Evolutionary conservation across 192 early-diverging fungal species (phyloP).

Genomic region (Coemansia biformis): DNA sequence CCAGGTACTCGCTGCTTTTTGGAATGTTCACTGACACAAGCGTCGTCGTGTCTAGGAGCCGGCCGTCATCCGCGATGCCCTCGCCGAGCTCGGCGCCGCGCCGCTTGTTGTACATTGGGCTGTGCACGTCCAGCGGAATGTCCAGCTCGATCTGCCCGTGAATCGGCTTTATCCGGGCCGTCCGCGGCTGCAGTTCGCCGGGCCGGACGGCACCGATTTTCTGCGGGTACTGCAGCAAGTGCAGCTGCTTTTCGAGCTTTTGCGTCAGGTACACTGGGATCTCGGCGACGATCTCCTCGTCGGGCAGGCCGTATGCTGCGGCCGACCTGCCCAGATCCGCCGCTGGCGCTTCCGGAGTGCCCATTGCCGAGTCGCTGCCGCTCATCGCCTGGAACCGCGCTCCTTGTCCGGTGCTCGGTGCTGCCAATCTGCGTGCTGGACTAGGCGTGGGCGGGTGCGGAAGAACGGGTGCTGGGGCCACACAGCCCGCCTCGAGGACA

Average conservation of each 20-base stretch:
- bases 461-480: too few relatives aligned
- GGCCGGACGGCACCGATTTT: slow-evolving; percentile 33
- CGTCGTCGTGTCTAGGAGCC: slow-evolving; percentile 76
- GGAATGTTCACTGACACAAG: slow-evolving; percentile 74
- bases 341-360: too few relatives aligned
- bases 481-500: too few relatives aligned
- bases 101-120: slow-evolving; percentile 69
- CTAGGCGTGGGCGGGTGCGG: too few relatives aligned
- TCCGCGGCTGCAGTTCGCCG: slow-evolving; percentile 51
- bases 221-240: slow-evolving; percentile 82
- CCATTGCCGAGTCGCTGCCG: too few relatives aligned
- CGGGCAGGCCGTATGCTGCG: slow-evolving; percentile 41
- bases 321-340: slow-evolving; percentile 13
- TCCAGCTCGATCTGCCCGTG: slow-evolving; percentile 82
- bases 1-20: slow-evolving; percentile 71
- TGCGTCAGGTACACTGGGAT: slow-evolving; percentile 77
- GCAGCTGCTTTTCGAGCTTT: slow-evolving; percentile 61
- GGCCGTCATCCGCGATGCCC: slow-evolving; percentile 67
- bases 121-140: slow-evolving; percentile 68
- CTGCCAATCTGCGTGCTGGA: not conserved
- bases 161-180: slow-evolving; percentile 76
- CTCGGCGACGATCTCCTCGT: slow-evolving; percentile 67
- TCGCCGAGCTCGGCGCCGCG: slow-evolving; percentile 71
- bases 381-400: not conserved
- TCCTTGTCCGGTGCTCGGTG: too few relatives aligned